Evolutionary conservation across 306 rosid species (phyloP).

Genomic region (Coriaria nepalensis): DNA sequence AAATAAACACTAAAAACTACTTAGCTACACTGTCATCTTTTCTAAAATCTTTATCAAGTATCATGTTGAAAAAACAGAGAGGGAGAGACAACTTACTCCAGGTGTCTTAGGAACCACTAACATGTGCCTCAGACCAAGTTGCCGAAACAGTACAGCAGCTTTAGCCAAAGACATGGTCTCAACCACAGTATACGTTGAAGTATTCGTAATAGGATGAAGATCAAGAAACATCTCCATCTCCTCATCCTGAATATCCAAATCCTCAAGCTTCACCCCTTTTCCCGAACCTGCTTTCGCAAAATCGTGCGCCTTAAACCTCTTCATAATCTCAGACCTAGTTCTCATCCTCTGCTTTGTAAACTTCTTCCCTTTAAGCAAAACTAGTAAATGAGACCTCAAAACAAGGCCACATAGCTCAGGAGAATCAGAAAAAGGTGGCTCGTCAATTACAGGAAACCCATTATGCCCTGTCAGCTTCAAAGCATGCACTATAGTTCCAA

Average conservation of each 20-base stretch:
- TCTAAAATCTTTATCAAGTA: background rate
- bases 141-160: constrained; percentile 55
- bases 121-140: constrained; percentile 63
- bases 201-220: constrained; percentile 53
- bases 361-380: constrained; percentile 52
- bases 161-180: constrained; percentile 67
- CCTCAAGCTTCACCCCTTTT: constrained; percentile 62
- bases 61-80: background rate
- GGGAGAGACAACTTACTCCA: constrained; percentile 36
- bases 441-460: constrained; percentile 90
- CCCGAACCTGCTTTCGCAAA: constrained; percentile 83
- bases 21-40: background rate
- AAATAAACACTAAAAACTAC: constrained; percentile 2
- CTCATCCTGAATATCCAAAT: constrained; percentile 42
- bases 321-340: constrained; percentile 15
- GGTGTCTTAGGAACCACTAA: constrained; percentile 50
- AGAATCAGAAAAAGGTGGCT: constrained; percentile 54
- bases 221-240: constrained; percentile 72
- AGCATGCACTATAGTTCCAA: constrained; percentile 41
- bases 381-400: constrained; percentile 76
- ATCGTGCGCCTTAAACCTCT: constrained; percentile 35
- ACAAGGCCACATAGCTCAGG: constrained; percentile 74
- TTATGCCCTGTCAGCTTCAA: constrained; percentile 44
- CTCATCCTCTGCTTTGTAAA: constrained; percentile 34
- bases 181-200: constrained; percentile 51